phyloP scores from a whole-genome alignment of 305 asterid genomes.

The Fraxinus nigra region DNA sequence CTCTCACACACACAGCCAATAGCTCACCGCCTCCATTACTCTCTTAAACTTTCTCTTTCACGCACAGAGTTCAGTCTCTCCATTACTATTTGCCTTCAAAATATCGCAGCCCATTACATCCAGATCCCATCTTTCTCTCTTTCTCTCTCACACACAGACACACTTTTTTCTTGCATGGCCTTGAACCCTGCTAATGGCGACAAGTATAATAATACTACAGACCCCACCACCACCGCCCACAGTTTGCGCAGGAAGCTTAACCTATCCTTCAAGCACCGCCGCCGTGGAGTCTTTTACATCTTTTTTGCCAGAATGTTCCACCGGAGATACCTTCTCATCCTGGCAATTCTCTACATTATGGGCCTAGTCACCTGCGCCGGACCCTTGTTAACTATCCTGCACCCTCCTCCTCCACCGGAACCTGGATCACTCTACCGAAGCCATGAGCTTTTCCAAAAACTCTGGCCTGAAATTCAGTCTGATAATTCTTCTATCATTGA shows the following conservation, averaged over 20 bases:
- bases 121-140: conserved; percentile 16
- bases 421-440: conserved; percentile 73
- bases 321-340: conserved; percentile 44
- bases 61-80: conserved; percentile 4
- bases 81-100: neutral
- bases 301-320: conserved; percentile 41
- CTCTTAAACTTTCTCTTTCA: neutral
- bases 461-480: conserved; percentile 66
- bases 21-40: conserved; percentile 1
- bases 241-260: conserved; percentile 42
- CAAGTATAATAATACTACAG: conserved; percentile 22
- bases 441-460: conserved; percentile 52
- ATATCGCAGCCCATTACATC: neutral
- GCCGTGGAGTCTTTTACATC: conserved; percentile 35
- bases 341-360: conserved; percentile 50
- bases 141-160: neutral
- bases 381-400: conserved; percentile 53
- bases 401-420: conserved; percentile 53
- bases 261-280: conserved; percentile 50
- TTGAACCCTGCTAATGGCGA: conserved; percentile 21
- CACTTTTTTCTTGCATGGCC: conserved; percentile 45
- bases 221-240: conserved; percentile 36
- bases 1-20: neutral
- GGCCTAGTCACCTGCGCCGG: conserved; percentile 76
- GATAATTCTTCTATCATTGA: conserved; percentile 62